Conservation (phyloP, 257 asterid species). For the Ajuga chamaepitys region DNA sequence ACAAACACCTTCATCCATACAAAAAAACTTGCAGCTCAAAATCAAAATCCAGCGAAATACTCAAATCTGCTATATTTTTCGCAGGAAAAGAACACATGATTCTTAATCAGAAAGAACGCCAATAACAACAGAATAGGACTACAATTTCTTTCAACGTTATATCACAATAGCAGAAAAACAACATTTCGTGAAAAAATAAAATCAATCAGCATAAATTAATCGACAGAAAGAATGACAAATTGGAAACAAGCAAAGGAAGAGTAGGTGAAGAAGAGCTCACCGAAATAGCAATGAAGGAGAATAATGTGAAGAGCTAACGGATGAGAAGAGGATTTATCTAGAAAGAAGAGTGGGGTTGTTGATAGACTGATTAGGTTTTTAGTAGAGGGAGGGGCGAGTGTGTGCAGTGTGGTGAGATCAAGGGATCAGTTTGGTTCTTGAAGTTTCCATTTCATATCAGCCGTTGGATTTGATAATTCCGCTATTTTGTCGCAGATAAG, state of each 20-base stretch:
- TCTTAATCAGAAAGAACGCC: background rate
- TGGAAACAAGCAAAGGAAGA: background rate
- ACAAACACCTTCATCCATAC: background rate
- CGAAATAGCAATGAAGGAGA: slow-evolving; percentile 6
- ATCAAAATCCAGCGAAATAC: background rate
- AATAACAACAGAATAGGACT: background rate
- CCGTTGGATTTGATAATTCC: slow-evolving; percentile 21
- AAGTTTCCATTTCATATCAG: slow-evolving; percentile 19
- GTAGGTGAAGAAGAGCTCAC: slow-evolving; percentile 9
- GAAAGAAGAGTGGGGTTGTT: background rate
- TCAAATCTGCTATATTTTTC: background rate
- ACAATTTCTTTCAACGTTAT: too few species aligned
- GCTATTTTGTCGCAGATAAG: slow-evolving; percentile 13
- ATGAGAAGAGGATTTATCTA: slow-evolving; percentile 26
- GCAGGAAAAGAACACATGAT: background rate
- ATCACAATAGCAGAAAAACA: slow-evolving; percentile 18
- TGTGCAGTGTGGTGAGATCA: slow-evolving; percentile 11
- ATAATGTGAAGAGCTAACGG: background rate
- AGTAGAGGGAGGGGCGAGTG: slow-evolving; percentile 16
- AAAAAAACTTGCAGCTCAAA: background rate
- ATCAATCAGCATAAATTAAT: background rate
- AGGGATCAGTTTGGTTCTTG: slow-evolving; percentile 14
- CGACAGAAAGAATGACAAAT: background rate
- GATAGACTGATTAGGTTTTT: slow-evolving; percentile 28
- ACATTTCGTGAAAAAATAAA: background rate